Percentiles rank a stretch among this genome's conserved stretches.
Conservation (phyloP, 345 rosid species). For the Hibiscus syriacus region DNA sequence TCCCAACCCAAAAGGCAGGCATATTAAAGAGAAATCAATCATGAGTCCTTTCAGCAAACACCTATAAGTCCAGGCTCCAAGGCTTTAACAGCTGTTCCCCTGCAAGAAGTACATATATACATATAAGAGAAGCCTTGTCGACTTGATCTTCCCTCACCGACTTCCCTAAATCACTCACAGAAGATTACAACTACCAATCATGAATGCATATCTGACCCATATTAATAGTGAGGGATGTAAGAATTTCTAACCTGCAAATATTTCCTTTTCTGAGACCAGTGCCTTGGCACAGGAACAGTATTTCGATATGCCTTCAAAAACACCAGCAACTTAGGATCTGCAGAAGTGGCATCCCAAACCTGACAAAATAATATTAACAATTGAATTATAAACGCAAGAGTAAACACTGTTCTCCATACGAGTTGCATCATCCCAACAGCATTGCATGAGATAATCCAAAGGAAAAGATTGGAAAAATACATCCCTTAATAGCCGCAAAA, state of each 20-base stretch:
- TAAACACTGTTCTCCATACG: background rate
- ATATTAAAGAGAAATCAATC: constrained; percentile 30
- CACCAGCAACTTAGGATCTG: constrained; percentile 94
- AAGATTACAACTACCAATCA: constrained; percentile 37
- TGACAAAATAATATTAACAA: constrained; percentile 18
- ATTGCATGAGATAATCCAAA: background rate
- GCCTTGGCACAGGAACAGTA: constrained; percentile 97
- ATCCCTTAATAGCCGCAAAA: background rate
- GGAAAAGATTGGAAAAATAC: background rate
- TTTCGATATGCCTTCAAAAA: constrained; percentile 61
- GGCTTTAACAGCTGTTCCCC: constrained; percentile 81
- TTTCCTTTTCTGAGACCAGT: constrained; percentile 98
- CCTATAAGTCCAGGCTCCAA: constrained; percentile 98
- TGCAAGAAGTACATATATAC: constrained; percentile 99
- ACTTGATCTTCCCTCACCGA: constrained; percentile 57
- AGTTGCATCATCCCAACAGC: background rate
- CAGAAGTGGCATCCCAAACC: constrained; percentile 99
- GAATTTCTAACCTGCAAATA: constrained; percentile 84
- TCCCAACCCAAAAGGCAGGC: constrained; percentile 36
- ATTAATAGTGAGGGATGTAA: constrained; percentile 7
- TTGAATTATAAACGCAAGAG: background rate
- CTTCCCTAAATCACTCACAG: constrained; percentile 33
- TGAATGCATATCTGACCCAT: constrained; percentile 33
- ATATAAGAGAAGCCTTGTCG: constrained; percentile 92
- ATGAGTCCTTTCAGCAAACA: constrained; percentile 55